Evolutionary conservation across 495 filamentous ascomycete species (phyloP), one percentile per base, ranked within the genome.

Genomic region (Penicillium egyptiacum): DNA sequence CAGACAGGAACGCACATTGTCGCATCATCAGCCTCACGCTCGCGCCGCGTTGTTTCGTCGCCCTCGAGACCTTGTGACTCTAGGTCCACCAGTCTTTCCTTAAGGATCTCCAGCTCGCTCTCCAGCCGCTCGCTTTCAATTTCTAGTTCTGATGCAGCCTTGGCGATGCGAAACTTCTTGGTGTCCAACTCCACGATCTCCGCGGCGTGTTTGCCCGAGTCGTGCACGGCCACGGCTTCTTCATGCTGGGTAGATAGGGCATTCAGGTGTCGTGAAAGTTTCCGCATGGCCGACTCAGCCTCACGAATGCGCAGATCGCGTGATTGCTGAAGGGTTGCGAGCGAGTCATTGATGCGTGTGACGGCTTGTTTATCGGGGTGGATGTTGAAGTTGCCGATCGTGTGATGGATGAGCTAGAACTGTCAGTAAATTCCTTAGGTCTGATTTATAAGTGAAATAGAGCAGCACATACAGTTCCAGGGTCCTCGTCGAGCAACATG

Each of bases 401-500:
- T 95, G 74, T 93, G 86, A 70, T 86, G 80, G 72, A 98, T 96
- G 66, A 98, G 87, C 89, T 94, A 66, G 14, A 17, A 50, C 5
- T 42, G 64, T 71, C 57, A 70, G 65, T 44, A 37, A 55, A 16
- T 26, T n/a, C 16, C n/a, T 37, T 31, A 5, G 37, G 53, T 31
- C 40, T 50, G 28, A 12, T 57, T 10, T 22, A 42, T 26, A n/a
- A 33, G 16, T 48, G 47, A 35, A 28, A 5, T 1, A 41, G 39
- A 41, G 22, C 30, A 57, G 17, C 44, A 71, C 80, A 20, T 84
- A 93, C 90, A 23, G 86, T 87, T 41, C 86, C 89, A 57, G 94
- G 94, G 70, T 91, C 89, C 77, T 98, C 94, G 78, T 98, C 94
- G 76, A 98, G 91, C 68, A 98, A 81, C 94, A 98, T 98, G 60